phyloP scores from a whole-genome alignment of 2,329 filamentous ascomycete species.

The Fusarium redolens region DNA sequence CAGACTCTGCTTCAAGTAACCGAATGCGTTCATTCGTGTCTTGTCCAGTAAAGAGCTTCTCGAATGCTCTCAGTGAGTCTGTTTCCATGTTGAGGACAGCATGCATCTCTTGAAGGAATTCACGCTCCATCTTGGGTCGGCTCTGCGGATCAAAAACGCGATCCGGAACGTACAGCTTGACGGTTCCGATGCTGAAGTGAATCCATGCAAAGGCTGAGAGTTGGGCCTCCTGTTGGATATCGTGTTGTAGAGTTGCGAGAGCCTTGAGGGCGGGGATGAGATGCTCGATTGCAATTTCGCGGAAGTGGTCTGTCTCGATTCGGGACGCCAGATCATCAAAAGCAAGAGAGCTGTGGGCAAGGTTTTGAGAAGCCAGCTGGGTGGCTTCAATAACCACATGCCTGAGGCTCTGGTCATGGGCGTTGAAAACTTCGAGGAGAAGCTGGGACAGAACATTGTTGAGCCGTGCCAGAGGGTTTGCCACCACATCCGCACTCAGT shows the following conservation, averaged over 20 bases:
- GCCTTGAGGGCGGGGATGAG: constrained; percentile 60
- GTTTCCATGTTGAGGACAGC: constrained; percentile 67
- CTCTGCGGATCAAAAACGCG: constrained; percentile 85
- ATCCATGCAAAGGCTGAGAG: constrained; percentile 73
- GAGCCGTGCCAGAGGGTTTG: constrained; percentile 62
- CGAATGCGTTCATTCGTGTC: constrained; percentile 73
- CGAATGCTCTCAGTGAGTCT: constrained; percentile 71
- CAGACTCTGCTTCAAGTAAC: constrained; percentile 71
- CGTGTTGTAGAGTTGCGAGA: constrained; percentile 48
- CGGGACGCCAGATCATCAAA: constrained; percentile 41
- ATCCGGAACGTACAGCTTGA: constrained; percentile 87
- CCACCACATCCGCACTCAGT: constrained; percentile 61
- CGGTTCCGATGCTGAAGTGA: constrained; percentile 76
- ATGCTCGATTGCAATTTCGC: constrained; percentile 53
- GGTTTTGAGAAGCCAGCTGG: constrained; percentile 31
- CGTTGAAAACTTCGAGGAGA: constrained; percentile 55
- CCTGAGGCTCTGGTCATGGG: constrained; percentile 52
- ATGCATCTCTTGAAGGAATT: constrained; percentile 67
- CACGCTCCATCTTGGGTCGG: constrained; percentile 72
- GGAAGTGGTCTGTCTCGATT: constrained; percentile 52
- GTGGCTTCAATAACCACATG: constrained; percentile 44
- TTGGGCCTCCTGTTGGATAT: constrained; percentile 40
- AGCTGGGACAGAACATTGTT: constrained; percentile 61
- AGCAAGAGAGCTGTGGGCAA: background rate
- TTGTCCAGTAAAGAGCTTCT: constrained; percentile 75